Evolutionary conservation across 345 rosid species (phyloP).

Genomic region (Gynandropsis gynandra): DNA sequence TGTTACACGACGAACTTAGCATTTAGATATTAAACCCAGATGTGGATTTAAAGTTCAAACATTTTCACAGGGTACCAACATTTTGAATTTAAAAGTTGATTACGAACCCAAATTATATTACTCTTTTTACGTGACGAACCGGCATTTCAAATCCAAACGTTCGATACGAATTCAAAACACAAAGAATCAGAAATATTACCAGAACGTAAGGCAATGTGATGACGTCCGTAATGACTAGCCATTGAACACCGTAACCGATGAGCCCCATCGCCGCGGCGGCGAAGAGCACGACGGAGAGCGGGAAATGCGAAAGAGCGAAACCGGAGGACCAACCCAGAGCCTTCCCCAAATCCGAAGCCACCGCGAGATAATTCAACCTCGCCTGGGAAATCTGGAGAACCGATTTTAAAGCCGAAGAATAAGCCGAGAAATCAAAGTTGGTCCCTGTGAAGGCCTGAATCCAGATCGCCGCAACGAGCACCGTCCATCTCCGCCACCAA

Average conservation of each 20-base stretch:
- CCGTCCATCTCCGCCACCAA: slow-evolving; percentile 56
- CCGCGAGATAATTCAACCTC: slow-evolving; percentile 59
- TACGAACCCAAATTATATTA: too few relatives aligned
- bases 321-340: slow-evolving; percentile 76
- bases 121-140: too few relatives aligned
- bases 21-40: too few relatives aligned
- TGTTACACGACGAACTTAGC: too few relatives aligned
- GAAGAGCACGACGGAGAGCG: slow-evolving; percentile 47
- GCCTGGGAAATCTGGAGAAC: slow-evolving; percentile 68
- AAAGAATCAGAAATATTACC: slow-evolving; percentile 27
- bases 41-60: too few relatives aligned
- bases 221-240: slow-evolving; percentile 45
- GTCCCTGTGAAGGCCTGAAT: slow-evolving; percentile 83
- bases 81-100: too few relatives aligned
- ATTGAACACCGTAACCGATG: slow-evolving; percentile 57
- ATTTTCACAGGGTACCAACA: too few relatives aligned
- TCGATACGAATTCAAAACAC: too few relatives aligned
- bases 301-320: slow-evolving; percentile 39
- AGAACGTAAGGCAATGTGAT: slow-evolving; percentile 49
- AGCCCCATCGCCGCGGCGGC: slow-evolving; percentile 49
- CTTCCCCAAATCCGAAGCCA: slow-evolving; percentile 76
- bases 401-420: slow-evolving; percentile 51
- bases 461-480: slow-evolving; percentile 57
- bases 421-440: slow-evolving; percentile 69
- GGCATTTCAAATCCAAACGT: too few relatives aligned